Evolutionary conservation across 345 rosid species (phyloP).

Genomic region (Excoecaria cochinchinensis): DNA sequence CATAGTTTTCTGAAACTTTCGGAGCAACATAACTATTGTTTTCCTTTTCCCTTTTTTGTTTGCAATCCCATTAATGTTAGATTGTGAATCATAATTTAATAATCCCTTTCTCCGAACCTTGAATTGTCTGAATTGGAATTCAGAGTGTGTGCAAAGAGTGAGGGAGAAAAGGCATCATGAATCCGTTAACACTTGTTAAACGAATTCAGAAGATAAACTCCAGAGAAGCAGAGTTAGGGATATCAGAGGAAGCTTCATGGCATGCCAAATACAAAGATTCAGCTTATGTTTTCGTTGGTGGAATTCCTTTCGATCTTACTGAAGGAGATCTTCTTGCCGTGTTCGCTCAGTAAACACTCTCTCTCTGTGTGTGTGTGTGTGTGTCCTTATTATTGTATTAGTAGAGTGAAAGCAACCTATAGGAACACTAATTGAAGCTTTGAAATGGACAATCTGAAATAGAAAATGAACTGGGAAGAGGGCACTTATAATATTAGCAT

Average conservation of each 20-base stretch:
- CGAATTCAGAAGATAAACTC: conserved; percentile 70
- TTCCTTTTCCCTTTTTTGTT: too few species aligned
- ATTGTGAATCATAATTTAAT: too few species aligned
- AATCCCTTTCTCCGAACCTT: too few species aligned
- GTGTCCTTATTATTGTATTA: not conserved
- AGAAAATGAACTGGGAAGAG: not conserved
- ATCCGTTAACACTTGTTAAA: conserved; percentile 82
- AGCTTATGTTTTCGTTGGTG: conserved; percentile 76
- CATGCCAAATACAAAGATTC: conserved; percentile 90
- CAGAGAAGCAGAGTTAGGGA: conserved; percentile 73
- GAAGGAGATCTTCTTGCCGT: conserved; percentile 97
- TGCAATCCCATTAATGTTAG: too few species aligned
- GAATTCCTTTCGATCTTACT: conserved; percentile 87
- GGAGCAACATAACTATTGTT: too few species aligned
- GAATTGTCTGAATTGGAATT: not conserved
- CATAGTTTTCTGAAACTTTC: too few species aligned
- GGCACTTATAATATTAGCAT: not conserved
- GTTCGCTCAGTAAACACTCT: conserved; percentile 66
- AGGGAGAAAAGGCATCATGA: conserved; percentile 31
- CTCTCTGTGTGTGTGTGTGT: not conserved
- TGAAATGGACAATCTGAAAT: not conserved
- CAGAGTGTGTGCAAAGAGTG: not conserved
- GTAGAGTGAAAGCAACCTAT: not conserved
- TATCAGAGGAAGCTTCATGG: conserved; percentile 90
- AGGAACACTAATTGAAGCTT: not conserved